These are phyloP conservation scores for Spencermartinsiella ligniputridi DNA, from an alignment of 1,139 yeast genomes.

Conservation along the genomic window DNA sequence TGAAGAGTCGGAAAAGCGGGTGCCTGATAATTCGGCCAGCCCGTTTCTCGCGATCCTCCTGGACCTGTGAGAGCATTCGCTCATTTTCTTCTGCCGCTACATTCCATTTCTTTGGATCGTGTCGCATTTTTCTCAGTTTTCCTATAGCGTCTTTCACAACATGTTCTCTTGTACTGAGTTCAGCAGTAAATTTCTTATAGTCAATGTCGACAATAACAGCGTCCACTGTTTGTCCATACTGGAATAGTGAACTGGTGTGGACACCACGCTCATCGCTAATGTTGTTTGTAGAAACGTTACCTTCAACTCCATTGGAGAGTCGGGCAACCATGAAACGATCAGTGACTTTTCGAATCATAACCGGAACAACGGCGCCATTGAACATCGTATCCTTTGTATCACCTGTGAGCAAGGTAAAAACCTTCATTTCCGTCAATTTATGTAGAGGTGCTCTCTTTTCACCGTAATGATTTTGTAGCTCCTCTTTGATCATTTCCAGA, in stretches of 20 bases:
- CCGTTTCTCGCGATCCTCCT: constrained; percentile 47
- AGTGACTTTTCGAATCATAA: constrained; percentile 52
- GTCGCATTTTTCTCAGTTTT: constrained; percentile 22
- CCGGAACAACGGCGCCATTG: constrained; percentile 74
- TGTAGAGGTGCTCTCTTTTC: constrained; percentile 77
- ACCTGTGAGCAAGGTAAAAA: constrained; percentile 87
- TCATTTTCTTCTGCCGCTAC: constrained; percentile 68
- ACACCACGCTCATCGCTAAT: constrained; percentile 54
- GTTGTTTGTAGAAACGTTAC: constrained; percentile 61
- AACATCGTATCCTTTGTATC: constrained; percentile 68
- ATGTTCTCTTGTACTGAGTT: constrained; percentile 61
- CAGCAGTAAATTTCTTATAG: constrained; percentile 69
- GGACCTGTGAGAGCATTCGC: constrained; percentile 46
- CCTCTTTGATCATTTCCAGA: constrained; percentile 81
- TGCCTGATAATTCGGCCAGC: constrained; percentile 81
- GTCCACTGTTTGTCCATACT: constrained; percentile 76
- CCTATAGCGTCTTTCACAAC: constrained; percentile 60
- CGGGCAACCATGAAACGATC: constrained; percentile 50
- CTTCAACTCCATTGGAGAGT: constrained; percentile 74
- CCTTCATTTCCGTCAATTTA: constrained; percentile 60
- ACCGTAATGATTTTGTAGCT: constrained; percentile 78
- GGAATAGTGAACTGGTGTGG: constrained; percentile 45
- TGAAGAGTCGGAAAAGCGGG: constrained; percentile 83
- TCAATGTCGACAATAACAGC: constrained; percentile 71
- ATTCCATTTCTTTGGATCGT: constrained; percentile 76